These are phyloP conservation scores for Mucor indicus DNA, from an alignment of 371 early-diverging fungal genomes.

Conservation along the genomic window DNA sequence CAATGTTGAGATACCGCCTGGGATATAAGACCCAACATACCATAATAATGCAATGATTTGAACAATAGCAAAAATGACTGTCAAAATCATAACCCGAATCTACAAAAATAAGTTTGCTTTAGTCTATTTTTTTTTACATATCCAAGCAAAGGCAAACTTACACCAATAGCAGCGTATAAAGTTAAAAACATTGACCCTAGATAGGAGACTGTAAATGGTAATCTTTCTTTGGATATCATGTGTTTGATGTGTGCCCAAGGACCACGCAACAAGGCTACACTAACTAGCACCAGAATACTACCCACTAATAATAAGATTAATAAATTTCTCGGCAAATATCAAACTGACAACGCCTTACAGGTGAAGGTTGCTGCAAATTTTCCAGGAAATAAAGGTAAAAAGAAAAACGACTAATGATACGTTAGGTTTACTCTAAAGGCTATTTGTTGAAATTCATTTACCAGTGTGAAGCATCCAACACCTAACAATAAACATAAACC, in stretches of 20 bases:
- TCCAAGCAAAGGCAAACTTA: constrained; percentile 26
- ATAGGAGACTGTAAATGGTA: constrained; percentile 60
- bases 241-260: constrained; percentile 61
- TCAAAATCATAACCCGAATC: constrained; percentile 46
- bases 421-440: not conserved
- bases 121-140: not conserved
- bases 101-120: constrained; percentile 8
- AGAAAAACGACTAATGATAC: constrained; percentile 40
- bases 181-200: constrained; percentile 61
- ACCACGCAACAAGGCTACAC: constrained; percentile 64
- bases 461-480: constrained; percentile 44
- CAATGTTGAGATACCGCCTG: constrained; percentile 49
- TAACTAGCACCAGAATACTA: constrained; percentile 44
- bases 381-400: constrained; percentile 50
- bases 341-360: constrained; percentile 24
- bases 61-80: constrained; percentile 55
- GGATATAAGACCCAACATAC: constrained; percentile 54
- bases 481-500: constrained; percentile 48
- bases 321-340: not conserved
- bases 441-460: constrained; percentile 3
- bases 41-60: constrained; percentile 64
- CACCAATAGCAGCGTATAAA: constrained; percentile 55
- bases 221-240: constrained; percentile 55
- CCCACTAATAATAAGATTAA: constrained; percentile 27
- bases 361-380: constrained; percentile 66